These are phyloP conservation scores for Cercospora zeae-maydis DNA, from an alignment of 2,329 filamentous ascomycete species.

Conservation along the genomic window DNA sequence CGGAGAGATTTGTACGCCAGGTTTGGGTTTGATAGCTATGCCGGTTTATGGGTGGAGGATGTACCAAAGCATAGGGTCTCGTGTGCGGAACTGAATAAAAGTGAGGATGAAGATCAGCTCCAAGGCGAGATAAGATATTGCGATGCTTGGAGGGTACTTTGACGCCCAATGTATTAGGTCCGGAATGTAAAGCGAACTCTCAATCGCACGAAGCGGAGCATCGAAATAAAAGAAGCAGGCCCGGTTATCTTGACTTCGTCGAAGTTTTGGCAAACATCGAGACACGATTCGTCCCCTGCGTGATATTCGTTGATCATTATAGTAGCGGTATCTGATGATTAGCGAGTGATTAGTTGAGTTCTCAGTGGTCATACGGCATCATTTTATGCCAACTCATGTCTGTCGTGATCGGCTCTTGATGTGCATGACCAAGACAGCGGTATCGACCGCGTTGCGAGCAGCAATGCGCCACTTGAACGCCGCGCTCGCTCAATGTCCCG, in stretches of 20 bases:
- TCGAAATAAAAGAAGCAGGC: neutral
- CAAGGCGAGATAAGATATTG: neutral
- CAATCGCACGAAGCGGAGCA: too few relatives aligned
- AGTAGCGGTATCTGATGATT: neutral
- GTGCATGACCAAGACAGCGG: neutral
- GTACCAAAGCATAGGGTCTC: neutral
- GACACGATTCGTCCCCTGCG: neutral
- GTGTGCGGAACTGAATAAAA: neutral
- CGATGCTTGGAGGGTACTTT: neutral
- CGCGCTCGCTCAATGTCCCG: neutral
- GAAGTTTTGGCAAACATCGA: neutral
- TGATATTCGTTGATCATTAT: neutral
- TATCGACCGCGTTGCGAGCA: neutral
- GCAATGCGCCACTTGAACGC: neutral
- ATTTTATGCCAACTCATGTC: neutral
- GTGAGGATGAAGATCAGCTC: neutral
- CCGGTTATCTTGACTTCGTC: neutral
- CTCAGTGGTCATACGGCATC: neutral
- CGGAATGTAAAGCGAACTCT: neutral
- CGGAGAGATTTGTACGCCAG: neutral
- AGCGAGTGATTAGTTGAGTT: neutral
- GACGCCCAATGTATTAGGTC: neutral
- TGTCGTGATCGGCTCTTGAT: neutral
- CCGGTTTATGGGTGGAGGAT: neutral
- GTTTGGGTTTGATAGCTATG: neutral